Evolutionary conservation across 768 basidiomycete species (phyloP), one percentile per base, ranked within the genome.

Genomic region (Dictyophora rubrovolvata): DNA sequence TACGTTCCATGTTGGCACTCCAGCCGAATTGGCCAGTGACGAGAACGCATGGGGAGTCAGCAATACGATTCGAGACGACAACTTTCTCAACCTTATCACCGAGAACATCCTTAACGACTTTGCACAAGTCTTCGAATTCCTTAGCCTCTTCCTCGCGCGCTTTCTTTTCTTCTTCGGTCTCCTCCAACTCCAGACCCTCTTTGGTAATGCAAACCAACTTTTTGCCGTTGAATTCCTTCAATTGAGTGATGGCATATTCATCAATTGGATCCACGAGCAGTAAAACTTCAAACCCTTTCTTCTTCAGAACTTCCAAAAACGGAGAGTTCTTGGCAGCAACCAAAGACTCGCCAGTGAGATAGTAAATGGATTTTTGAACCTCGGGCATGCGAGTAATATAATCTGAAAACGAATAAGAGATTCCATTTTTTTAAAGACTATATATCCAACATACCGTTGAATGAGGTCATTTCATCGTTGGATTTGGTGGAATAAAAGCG

Each of bases 71-170:
- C 50, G 95, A 98, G 65, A 97, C 79, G 63, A 95, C 83, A 21
- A 99, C 95, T 81, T 99, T 99, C 83, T 99, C 96, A 63, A 99
- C 94, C 81, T 94, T 95, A 75, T 97, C 95, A 60, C 95, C 94
- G 61, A 99, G 93, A 59, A 89, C 90, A 67, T 99, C 95, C 83
- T 97, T 99, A 79, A 97, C 91, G 63, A 87, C 84, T 62, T 87
- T 79, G 83, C 92, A 94, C 60, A 99, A 82, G 62, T 93, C 92
- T 68, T 82, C 80, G 77, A 82, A 97, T 65, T 86, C 84, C 61
- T 85, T 76, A 22, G 79, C 83, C 74, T 95, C 92, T 62, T 85
- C 82, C 79, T 98, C 95, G 53, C 91, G 89, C 11, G 69, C 74
- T 68, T 80, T 81, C 86, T 98, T 99, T 83, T 98, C 95, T 65